A percentile compares a stretch with the other conserved stretches of the same genome.
Evolutionary conservation across 1,139 yeast genomes (phyloP).

Genomic region (Kodamaea suecica): DNA sequence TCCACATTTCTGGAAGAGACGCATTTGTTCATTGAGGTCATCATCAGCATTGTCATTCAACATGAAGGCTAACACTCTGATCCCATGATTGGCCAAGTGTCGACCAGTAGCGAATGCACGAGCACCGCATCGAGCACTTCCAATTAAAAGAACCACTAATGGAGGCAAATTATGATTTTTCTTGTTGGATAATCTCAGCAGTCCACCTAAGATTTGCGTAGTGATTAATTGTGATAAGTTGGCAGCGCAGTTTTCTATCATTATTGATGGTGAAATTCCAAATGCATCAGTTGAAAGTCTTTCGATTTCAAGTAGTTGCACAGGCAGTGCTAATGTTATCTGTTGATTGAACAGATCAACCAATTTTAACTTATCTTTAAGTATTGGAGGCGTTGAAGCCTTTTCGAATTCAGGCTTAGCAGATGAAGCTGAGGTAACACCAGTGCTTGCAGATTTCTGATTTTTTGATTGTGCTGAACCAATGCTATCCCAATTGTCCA

Average conservation of each 20-base stretch:
- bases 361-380: constrained; percentile 17
- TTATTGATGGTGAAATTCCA: constrained; percentile 45
- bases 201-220: constrained; percentile 62
- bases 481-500: constrained; percentile 57
- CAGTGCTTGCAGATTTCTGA: constrained; percentile 7
- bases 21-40: constrained; percentile 43
- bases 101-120: constrained; percentile 80
- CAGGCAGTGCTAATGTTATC: constrained; percentile 65
- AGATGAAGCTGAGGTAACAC: constrained; percentile 6
- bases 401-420: constrained; percentile 2
- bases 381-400: constrained; percentile 8
- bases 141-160: constrained; percentile 65
- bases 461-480: constrained; percentile 19
- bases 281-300: constrained; percentile 53
- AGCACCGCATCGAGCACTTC: constrained; percentile 71
- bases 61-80: constrained; percentile 57
- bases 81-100: constrained; percentile 72
- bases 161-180: constrained; percentile 78
- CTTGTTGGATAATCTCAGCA: constrained; percentile 52
- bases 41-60: constrained; percentile 36
- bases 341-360: constrained; percentile 22
- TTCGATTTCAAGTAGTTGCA: constrained; percentile 80
- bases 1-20: constrained; percentile 48
- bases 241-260: constrained; percentile 71
- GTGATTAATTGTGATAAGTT: constrained; percentile 62